Percentiles rank a stretch among this genome's conserved stretches.
Evolutionary conservation across 768 basidiomycete genomes (phyloP).

Genomic region (Mycena indigotica): DNA sequence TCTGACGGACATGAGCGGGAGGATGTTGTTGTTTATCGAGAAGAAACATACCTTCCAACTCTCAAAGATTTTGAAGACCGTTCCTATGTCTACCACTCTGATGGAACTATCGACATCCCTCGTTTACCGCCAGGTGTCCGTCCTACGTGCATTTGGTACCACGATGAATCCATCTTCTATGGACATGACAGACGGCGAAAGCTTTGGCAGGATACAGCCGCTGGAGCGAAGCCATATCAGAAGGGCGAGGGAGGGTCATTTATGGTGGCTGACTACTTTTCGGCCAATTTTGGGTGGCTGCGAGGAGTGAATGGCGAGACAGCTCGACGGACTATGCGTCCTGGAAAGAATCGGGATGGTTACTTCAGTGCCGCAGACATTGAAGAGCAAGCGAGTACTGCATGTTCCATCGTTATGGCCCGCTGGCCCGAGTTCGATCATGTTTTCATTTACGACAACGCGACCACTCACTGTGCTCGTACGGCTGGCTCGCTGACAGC

Average conservation of each 20-base stretch:
- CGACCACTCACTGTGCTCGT: constrained; percentile 36
- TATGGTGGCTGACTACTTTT: constrained; percentile 41
- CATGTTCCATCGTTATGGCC: constrained; percentile 23
- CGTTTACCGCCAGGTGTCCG: not conserved
- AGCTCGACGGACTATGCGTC: constrained; percentile 25
- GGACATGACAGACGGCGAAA: constrained; percentile 34
- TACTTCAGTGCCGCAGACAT: constrained; percentile 15
- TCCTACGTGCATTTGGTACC: constrained; percentile 35
- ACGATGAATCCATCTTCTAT: constrained; percentile 46
- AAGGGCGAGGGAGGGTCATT: constrained; percentile 44
- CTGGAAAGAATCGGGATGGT: constrained; percentile 26
- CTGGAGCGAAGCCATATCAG: constrained; percentile 28
- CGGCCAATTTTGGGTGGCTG: constrained; percentile 32
- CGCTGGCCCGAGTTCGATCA: constrained; percentile 34
- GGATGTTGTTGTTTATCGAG: constrained; percentile 37
- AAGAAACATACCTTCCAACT: constrained; percentile 28
- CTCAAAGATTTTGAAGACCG: constrained; percentile 15
- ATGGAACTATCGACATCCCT: not conserved
- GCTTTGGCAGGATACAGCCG: constrained; percentile 33
- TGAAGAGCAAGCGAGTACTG: constrained; percentile 24
- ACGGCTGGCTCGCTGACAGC: constrained; percentile 34
- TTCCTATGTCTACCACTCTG: not conserved
- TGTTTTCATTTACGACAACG: constrained; percentile 32
- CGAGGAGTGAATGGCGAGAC: constrained; percentile 19
- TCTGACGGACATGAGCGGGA: constrained; percentile 37